Conservation (phyloP, 2,329 filamentous ascomycete species). For the Diplocarpon mali region DNA sequence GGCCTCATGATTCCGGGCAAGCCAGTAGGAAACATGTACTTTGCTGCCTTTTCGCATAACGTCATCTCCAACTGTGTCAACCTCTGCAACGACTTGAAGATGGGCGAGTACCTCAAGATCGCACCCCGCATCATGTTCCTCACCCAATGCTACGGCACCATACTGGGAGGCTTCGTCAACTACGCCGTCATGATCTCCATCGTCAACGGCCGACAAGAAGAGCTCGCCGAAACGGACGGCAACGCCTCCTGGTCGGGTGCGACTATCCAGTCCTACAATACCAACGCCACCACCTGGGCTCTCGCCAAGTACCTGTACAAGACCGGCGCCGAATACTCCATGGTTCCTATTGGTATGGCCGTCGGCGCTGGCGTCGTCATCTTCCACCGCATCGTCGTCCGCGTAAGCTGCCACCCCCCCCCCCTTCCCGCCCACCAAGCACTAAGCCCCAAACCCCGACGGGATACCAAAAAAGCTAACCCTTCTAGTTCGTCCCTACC, state of each 20-base stretch:
- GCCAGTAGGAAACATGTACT: constrained; percentile 35
- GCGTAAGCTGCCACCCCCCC: too few relatives aligned
- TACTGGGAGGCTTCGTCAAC: constrained; percentile 35
- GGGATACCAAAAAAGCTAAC: too few relatives aligned
- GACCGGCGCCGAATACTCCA: constrained; percentile 31
- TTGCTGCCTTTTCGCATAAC: constrained; percentile 46
- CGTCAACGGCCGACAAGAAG: constrained; percentile 32
- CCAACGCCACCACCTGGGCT: constrained; percentile 34
- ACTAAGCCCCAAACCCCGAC: too few relatives aligned
- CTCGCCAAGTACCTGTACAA: constrained; percentile 43
- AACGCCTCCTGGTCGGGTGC: constrained; percentile 38
- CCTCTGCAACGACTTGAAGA: constrained; percentile 42
- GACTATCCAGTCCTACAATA: constrained; percentile 36
- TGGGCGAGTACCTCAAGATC: constrained; percentile 48
- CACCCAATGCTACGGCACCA: constrained; percentile 33
- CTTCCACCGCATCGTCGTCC: constrained; percentile 33
- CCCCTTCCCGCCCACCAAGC: too few relatives aligned
- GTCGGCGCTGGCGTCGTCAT: constrained; percentile 36
- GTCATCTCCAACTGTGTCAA: constrained; percentile 40
- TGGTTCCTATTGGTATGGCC: constrained; percentile 39
- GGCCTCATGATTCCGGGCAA: constrained; percentile 35
- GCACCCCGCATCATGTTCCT: constrained; percentile 34
- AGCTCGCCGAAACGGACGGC: constrained; percentile 32
- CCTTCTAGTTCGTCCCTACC: constrained; percentile 38
- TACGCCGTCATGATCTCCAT: constrained; percentile 37